These are phyloP conservation scores for Pneumocystis sp. DNA, from an alignment of 1,139 yeast genomes.

Conservation along the genomic window DNA sequence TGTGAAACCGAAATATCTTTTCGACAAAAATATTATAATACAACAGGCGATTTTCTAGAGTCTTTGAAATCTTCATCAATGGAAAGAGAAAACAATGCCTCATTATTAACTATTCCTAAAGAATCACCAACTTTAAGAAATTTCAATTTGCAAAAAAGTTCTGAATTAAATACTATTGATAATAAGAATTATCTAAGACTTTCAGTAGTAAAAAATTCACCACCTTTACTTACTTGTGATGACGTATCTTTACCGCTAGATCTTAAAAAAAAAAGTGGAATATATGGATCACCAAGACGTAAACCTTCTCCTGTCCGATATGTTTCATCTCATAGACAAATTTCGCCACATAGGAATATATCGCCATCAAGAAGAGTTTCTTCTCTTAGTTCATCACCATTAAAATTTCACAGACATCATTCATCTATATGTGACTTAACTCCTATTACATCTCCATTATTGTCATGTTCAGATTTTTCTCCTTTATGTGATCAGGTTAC, in stretches of 20 bases:
- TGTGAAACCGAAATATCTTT: neutral
- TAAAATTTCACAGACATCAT: neutral
- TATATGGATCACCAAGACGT: neutral
- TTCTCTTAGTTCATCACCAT: constrained; percentile 1
- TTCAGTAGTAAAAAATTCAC: neutral
- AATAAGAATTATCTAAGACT: neutral
- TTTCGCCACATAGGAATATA: neutral
- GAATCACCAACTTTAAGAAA: neutral
- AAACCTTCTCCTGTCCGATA: neutral
- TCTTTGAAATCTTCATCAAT: neutral
- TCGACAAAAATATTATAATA: neutral
- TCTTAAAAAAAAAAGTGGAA: neutral
- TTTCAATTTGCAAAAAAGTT: neutral
- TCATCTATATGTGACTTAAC: constrained; percentile 2
- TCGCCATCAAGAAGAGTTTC: constrained; percentile 2
- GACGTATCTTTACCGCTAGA: neutral
- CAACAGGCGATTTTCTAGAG: neutral
- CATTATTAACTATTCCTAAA: neutral
- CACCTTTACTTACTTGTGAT: neutral
- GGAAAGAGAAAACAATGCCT: neutral
- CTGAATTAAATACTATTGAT: neutral
- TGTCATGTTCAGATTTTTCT: constrained; percentile 14
- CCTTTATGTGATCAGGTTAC: constrained; percentile 9
- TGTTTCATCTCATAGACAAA: neutral
- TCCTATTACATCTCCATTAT: constrained; percentile 14